Evolutionary conservation across 164 flowering plant species (phyloP).

Genomic region (Umbilicus rupestris): DNA sequence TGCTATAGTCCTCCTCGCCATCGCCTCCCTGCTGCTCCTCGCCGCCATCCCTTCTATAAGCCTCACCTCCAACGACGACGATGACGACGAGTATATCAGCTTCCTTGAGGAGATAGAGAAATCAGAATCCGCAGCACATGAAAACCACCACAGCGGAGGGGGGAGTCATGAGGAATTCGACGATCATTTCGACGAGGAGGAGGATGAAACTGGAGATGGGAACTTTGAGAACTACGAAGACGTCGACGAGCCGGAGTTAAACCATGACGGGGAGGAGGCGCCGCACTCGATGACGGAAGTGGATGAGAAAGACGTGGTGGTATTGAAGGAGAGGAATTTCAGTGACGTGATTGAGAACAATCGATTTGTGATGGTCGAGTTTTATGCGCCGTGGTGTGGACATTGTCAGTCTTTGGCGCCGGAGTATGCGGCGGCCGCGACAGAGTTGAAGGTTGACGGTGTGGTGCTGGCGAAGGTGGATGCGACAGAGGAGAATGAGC

Average conservation of each 20-base stretch:
- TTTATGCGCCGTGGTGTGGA: slow-evolving; percentile 97
- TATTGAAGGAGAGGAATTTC: slow-evolving; percentile 66
- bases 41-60: background rate
- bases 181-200: slow-evolving; percentile 10
- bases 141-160: slow-evolving; percentile 6
- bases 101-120: slow-evolving; percentile 49
- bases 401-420: slow-evolving; percentile 85
- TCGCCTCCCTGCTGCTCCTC: background rate
- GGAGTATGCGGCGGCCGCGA: slow-evolving; percentile 87
- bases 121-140: background rate
- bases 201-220: slow-evolving; percentile 20
- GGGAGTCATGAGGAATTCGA: slow-evolving; percentile 11
- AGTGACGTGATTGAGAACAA: slow-evolving; percentile 53
- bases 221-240: slow-evolving; percentile 29
- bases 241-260: slow-evolving; percentile 21
- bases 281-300: slow-evolving; percentile 24
- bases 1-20: background rate
- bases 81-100: slow-evolving; percentile 61
- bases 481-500: slow-evolving; percentile 66
- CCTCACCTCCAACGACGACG: slow-evolving; percentile 20
- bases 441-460: slow-evolving; percentile 59
- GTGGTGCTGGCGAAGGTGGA: slow-evolving; percentile 79
- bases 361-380: slow-evolving; percentile 75
- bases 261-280: slow-evolving; percentile 17
- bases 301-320: slow-evolving; percentile 84